Evolutionary conservation across 2,329 filamentous ascomycete species (phyloP), one percentile per base, ranked within the genome.

Genomic region (Aspergillus aculeatinus): DNA sequence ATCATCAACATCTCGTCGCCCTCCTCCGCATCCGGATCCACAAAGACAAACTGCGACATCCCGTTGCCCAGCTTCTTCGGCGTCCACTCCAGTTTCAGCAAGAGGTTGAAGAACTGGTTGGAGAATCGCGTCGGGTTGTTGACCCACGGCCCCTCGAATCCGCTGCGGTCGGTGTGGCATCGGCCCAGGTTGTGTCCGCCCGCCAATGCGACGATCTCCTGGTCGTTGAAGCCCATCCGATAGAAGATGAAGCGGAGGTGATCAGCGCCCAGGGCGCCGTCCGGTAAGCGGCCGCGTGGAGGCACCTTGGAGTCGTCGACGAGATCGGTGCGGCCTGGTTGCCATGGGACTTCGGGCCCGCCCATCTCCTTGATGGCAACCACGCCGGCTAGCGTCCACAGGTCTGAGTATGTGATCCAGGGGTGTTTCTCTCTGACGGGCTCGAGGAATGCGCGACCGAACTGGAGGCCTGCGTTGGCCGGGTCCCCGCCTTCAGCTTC

Each of bases 351-450:
- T 2, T 78, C 71, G 0, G 86, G 86, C 0, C 86, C 86, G 47
- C 83, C 85, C 82, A 88, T 83, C 60, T 83, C 83, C 64, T 81
- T 72, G 68, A 88, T 80, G 3, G 86, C 85, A 0, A 85, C 82
- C 2, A 82, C 80, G 49, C 83, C 85, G 0, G 85, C 85, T 33
- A 89, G 76, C 4, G 86, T 88, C 86, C 86, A 88, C 5, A 89
- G 78, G 68, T 89, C 86, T 2, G 85, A 79, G 72, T 88, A 88
- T 27, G 85, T 87, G 69, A 88, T 85, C 85, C 85, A 88, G 2
- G 83, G 79, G 69, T 87, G 82, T 51, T 79, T 78, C 21, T 73
- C 72, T 70, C 88, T 88, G 63, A 88, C 73, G 5, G 85, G 83
- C 67, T 88, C 85, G 61, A 89, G 81, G 72, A 88, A 88, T 29